Evolutionary conservation across 805 yeast genomes (phyloP), one percentile per base, ranked within the genome.

Genomic region (Pichia heedii): DNA sequence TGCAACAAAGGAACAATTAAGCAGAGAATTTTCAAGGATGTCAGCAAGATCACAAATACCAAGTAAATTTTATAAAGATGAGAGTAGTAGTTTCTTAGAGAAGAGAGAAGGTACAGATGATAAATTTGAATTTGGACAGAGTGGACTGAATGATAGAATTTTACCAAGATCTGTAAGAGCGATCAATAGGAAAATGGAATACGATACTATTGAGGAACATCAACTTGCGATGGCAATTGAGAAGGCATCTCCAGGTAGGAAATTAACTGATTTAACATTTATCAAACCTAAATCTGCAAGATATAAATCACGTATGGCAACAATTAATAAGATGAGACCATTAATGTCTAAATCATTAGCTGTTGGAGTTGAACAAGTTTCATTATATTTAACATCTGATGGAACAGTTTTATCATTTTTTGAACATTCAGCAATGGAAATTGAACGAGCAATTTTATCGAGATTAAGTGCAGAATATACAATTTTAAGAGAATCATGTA

Each of bases 321-420:
- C 53, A 18, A 53, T 73, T 22, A 72, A 72, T 45, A 57, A 58
- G 11, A 64, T 63, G 39, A 57, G 77, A 34, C 78, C 78, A 7
- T 57, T 74, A 24, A 68, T 69, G 44, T 50, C 62, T 36, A 55
- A 69, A 49, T 66, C 67, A 11, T 51, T 63, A 43, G 66, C 63
- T 20, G 77, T 77, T 7, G 79, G 76, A 0, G 61, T 74, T 11
- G 83, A 77, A 53, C 82, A 77, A 53, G 73, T 72, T 2, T 72
- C 80, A 0, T 55, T 76, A 38, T 77, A 71, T 47, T 46, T 77
- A 16, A 59, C 70, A 16, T 56, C 62, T 7, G 64, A 69, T 39
- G 65, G 69, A 36, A 68, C 77, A 0, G 71, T 77, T 12, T 66
- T 77, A 4, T 67, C 81, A 0, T 74, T 77, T 49, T 77, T 77